Evolutionary conservation across 2,329 filamentous ascomycete genomes (phyloP).

Genomic region (Colletotrichum chrysophilum): DNA sequence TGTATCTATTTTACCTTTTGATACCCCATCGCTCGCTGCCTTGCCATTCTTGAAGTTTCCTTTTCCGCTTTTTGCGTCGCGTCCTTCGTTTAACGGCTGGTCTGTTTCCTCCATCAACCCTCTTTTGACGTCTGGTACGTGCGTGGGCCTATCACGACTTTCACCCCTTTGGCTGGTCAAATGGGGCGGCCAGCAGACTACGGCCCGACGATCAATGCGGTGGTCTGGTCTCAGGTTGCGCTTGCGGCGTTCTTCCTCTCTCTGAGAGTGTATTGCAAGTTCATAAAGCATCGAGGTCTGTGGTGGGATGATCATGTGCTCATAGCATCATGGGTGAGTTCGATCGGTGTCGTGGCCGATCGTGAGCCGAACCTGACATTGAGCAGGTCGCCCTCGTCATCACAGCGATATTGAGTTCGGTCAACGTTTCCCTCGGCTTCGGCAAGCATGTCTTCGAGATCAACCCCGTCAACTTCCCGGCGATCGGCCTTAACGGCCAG

Average conservation of each 20-base stretch:
- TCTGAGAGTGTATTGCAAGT: slow-evolving; percentile 29
- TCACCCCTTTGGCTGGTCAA: neutral
- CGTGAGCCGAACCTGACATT: neutral
- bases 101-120: neutral
- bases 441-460: slow-evolving; percentile 23
- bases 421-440: slow-evolving; percentile 18
- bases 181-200: slow-evolving; percentile 14
- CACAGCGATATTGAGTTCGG: neutral
- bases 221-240: slow-evolving; percentile 25
- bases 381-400: neutral
- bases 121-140: neutral
- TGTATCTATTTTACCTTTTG: neutral
- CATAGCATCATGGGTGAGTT: slow-evolving; percentile 28
- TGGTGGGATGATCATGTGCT: slow-evolving; percentile 34
- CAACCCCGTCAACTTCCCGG: slow-evolving; percentile 3
- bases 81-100: neutral
- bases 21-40: neutral
- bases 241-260: slow-evolving; percentile 24
- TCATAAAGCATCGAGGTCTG: slow-evolving; percentile 24
- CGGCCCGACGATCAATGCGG: slow-evolving; percentile 13
- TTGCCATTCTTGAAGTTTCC: neutral
- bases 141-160: neutral
- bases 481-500: slow-evolving; percentile 26
- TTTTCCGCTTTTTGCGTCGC: neutral
- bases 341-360: neutral